Base-by-base conservation (phyloP, 768 basidiomycete species). In the Boletus sp. region DNA sequence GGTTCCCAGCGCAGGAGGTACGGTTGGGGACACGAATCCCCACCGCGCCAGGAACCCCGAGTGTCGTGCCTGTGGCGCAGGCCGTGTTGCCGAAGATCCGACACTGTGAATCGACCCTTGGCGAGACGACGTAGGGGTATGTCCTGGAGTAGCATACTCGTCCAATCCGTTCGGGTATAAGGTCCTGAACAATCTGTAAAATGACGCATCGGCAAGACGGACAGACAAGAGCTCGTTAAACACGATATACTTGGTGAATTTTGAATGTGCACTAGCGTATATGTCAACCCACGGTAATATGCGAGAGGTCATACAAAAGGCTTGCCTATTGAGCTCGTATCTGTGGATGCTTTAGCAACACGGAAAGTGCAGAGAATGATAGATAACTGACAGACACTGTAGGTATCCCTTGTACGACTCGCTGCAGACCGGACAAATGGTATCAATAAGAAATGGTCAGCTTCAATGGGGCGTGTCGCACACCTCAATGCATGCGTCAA, bases 331-430 rank as follows among this genome's bases (percentile, higher is more conserved):
- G 43, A 87, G 67, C 5, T 76, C 64, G 53, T 77, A 78, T 49
- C 77, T 77, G 52, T 15, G 10, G 15, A 55, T 11, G 9, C 65
- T 60, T 65, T 17, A 63, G 59, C 14, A 52, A 51, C 19, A 37
- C 4, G 32, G 19, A 39, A 23, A 27, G 27, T 29, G 19, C 9
- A 17, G 4, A 44, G 32, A 40, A 38, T 30, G 38, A 9, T 34
- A 14, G 13, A 57, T 9, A 0, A 77, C 78, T 69, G 68, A 89
- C 82, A 90, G 75, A 74, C 87, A 90, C 60, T 89, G 87, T 8
- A 90, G 61, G 65, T 90, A 90, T 33, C 88, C 89, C 75, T 81
- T 83, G 67, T 89, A 89, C 2, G 83, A 83, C 70, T 90, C 88
- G 52, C 86, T 88, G 48, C 25, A 44, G 35, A 34, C 19, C 8